Evolutionary conservation across 768 basidiomycete genomes (phyloP).

Genomic region (Suillus spraguei): DNA sequence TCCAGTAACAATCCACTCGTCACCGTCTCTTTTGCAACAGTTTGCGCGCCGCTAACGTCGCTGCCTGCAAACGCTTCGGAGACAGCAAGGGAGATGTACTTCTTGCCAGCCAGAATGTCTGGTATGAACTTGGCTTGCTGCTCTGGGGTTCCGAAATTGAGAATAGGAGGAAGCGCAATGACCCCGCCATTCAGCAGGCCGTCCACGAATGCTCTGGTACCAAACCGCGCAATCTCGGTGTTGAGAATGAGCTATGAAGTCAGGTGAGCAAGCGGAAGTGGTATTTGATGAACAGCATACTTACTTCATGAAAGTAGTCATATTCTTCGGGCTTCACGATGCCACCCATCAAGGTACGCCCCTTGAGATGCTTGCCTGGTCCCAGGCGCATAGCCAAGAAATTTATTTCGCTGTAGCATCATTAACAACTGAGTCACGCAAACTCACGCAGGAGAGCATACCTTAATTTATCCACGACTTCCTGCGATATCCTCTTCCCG

Average conservation of each 20-base stretch:
- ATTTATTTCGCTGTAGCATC: constrained; percentile 62
- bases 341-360: constrained; percentile 75
- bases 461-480: constrained; percentile 84
- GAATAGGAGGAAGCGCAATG: constrained; percentile 86
- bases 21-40: constrained; percentile 83
- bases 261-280: constrained; percentile 5
- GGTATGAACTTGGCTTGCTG: constrained; percentile 71
- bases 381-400: constrained; percentile 90
- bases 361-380: constrained; percentile 86
- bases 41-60: constrained; percentile 84
- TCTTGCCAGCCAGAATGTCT: constrained; percentile 74
- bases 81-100: constrained; percentile 88
- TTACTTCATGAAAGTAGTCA: constrained; percentile 92
- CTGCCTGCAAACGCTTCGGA: constrained; percentile 93
- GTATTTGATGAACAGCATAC: constrained; percentile 8
- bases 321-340: constrained; percentile 80
- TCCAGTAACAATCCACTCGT: constrained; percentile 86
- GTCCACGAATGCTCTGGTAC: constrained; percentile 86
- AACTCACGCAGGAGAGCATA: constrained; percentile 26
- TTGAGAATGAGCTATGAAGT: constrained; percentile 67
- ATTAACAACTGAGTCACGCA: neutral
- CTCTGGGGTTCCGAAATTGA: constrained; percentile 85
- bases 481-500: constrained; percentile 84
- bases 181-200: constrained; percentile 81
- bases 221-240: constrained; percentile 81